Conservation (phyloP, 1,284 basidiomycete genomes). For the Trichosporon asahii region DNA sequence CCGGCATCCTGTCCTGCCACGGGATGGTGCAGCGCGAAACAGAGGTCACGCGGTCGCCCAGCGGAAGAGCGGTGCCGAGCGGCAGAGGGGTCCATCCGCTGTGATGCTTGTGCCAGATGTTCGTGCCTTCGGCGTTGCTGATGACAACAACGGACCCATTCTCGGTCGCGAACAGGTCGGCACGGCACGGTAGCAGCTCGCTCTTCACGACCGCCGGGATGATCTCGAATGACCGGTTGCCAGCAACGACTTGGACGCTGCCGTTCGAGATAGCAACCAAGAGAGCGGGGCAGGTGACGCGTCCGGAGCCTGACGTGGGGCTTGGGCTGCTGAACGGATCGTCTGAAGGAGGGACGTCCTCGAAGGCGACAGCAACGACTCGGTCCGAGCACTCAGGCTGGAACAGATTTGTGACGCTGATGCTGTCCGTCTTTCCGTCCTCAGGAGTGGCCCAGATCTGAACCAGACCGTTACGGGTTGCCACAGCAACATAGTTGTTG, state of each 20-base stretch:
- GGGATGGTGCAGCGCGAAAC: conserved; percentile 14
- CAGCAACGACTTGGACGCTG: conserved; percentile 15
- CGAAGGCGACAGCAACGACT: conserved; percentile 13
- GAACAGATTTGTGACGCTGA: background rate
- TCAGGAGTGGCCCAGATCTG: conserved; percentile 22
- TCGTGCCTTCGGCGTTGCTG: background rate
- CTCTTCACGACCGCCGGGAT: conserved; percentile 10
- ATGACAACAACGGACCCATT: conserved; percentile 14
- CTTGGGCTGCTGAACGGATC: conserved; percentile 22
- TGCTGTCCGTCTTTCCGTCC: conserved; percentile 17
- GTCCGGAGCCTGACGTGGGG: conserved; percentile 10
- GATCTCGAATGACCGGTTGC: conserved; percentile 15
- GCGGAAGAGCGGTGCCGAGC: conserved; percentile 14
- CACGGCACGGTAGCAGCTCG: background rate
- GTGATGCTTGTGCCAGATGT: conserved; percentile 22
- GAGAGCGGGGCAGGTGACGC: conserved; percentile 13
- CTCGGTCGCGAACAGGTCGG: conserved; percentile 17
- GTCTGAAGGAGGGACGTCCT: conserved; percentile 15
- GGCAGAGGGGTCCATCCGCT: conserved; percentile 19
- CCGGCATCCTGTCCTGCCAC: conserved; percentile 17
- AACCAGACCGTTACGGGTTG: conserved; percentile 12
- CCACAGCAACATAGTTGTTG: conserved; percentile 17
- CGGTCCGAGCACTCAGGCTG: conserved; percentile 2
- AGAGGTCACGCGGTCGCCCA: conserved; percentile 26
- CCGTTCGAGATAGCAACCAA: conserved; percentile 21